A percentile compares a stretch with the other conserved stretches of the same genome.
Conservation (phyloP, 352 stramenopile genomes). For the Elongisporangium anandrum region DNA sequence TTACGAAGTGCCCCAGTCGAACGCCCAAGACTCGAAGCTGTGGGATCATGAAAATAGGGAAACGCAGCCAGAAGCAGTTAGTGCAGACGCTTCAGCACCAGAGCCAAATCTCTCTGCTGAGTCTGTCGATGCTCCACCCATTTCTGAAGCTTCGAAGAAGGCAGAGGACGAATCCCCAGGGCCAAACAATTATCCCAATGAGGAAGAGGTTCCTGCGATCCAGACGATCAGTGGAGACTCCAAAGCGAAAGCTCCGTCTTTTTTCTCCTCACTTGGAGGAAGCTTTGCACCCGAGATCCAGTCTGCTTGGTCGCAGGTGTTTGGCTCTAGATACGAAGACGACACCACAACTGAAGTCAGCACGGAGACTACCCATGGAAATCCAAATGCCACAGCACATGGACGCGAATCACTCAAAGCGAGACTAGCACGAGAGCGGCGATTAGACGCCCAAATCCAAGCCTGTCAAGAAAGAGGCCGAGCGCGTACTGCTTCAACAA, state of each 20-base stretch:
- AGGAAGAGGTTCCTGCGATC: not conserved
- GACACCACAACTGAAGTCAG: conserved; percentile 3
- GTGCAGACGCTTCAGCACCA: not conserved
- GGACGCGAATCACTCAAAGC: conserved; percentile 13
- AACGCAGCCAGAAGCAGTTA: too few species aligned
- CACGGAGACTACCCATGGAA: not conserved
- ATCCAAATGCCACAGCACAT: not conserved
- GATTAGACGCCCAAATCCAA: conserved; percentile 42
- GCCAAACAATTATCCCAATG: not conserved
- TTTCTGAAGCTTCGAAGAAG: not conserved
- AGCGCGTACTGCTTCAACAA: conserved; percentile 13
- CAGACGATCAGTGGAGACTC: not conserved
- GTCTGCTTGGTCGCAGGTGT: conserved; percentile 44
- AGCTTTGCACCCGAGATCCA: conserved; percentile 33
- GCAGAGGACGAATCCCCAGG: not conserved
- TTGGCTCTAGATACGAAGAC: conserved; percentile 53
- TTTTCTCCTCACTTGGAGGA: conserved; percentile 18
- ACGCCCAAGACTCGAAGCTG: not conserved
- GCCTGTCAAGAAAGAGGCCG: conserved; percentile 22
- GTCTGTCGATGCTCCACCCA: not conserved
- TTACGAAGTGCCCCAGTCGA: not conserved
- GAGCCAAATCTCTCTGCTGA: not conserved
- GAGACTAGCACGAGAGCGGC: conserved; percentile 36
- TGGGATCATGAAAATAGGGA: not conserved
- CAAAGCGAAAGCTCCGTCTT: not conserved